Evolutionary conservation across 768 basidiomycete genomes (phyloP), one percentile per base, ranked within the genome.

Genomic region (Dioszegia hungarica): DNA sequence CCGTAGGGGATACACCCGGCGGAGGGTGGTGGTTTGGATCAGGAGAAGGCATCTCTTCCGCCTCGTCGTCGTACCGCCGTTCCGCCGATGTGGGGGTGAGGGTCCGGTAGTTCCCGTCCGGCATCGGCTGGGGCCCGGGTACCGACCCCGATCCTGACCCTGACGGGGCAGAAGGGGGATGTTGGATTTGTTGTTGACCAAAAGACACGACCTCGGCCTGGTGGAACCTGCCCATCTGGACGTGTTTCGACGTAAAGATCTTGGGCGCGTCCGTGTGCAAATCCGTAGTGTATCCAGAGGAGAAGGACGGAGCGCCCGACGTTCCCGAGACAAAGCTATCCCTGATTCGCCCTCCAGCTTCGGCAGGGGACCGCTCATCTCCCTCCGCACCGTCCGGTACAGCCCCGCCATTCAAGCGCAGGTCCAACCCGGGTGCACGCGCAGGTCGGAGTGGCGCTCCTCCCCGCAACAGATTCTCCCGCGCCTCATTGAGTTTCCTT

Each of bases 121-220:
- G n/a, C n/a, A n/a, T n/a, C n/a, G n/a, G n/a, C n/a, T n/a, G n/a
- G n/a, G n/a, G n/a, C n/a, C n/a, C n/a, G n/a, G n/a, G n/a, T n/a
- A n/a, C n/a, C n/a, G n/a, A n/a, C n/a, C n/a, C 24, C 15, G 47
- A 50, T 6, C 22, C 11, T 34, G 47, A 49, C 6, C 31, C 6
- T 22, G 29, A 20, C 15, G 6, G 11, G 22, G 17, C 14, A 34
- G 34, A 27, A 37, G 49, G 36, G 1, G 49, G 36, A 27, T 37
- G 31, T 27, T 15, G 24, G 17, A 25, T 19, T 27, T 51, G 49
- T 38, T 54, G 39, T 24, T 54, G 20, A 8, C 62, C 66, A 14
- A 72, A 61, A 8, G 66, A 63, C 3, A 75, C 72, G 29, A 75
- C 64, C 45, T 74, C 74, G 47, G 74, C 74, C 36, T 70, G 68